A percentile compares a stretch with the other conserved stretches of the same genome.
Conservation (phyloP, 208 protist species). For the Acanthamoeba quina region DNA sequence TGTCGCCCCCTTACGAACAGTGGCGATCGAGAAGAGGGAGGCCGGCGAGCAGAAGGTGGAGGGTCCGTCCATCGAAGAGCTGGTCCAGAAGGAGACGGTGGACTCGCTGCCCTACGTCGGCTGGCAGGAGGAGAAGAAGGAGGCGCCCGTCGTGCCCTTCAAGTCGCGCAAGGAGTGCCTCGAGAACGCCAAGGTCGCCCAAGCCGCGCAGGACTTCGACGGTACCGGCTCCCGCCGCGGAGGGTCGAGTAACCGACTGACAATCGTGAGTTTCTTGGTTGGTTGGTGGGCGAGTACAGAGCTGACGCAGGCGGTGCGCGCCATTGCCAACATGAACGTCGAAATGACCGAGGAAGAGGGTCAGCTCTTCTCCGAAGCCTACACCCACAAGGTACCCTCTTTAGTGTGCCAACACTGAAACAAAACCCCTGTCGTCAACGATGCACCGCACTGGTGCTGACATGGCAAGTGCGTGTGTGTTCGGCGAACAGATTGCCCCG, state of each 20-base stretch:
- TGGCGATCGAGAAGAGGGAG: slow-evolving; percentile 58
- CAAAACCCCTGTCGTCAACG: too few relatives aligned
- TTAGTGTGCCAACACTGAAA: too few relatives aligned
- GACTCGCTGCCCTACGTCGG: slow-evolving; percentile 42
- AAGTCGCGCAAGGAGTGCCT: neutral
- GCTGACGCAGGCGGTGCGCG: neutral
- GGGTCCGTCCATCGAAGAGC: slow-evolving; percentile 26
- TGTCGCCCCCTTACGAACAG: neutral
- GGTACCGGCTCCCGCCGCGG: neutral
- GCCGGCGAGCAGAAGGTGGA: neutral
- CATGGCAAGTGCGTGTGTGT: neutral
- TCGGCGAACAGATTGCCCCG: neutral
- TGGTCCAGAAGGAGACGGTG: slow-evolving; percentile 37
- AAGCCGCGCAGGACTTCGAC: neutral
- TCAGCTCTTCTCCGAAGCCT: slow-evolving; percentile 21
- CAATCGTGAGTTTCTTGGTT: neutral
- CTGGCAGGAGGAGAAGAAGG: slow-evolving; percentile 53
- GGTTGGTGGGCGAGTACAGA: neutral
- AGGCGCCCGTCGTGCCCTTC: neutral
- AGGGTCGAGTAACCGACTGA: neutral
- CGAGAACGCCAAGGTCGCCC: neutral
- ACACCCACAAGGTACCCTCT: neutral
- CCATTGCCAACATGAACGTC: neutral
- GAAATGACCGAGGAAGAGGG: slow-evolving; percentile 4
- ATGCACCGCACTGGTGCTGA: neutral